phyloP scores from a whole-genome alignment of 441 rosid species.

The Adansonia madagascariensis region DNA sequence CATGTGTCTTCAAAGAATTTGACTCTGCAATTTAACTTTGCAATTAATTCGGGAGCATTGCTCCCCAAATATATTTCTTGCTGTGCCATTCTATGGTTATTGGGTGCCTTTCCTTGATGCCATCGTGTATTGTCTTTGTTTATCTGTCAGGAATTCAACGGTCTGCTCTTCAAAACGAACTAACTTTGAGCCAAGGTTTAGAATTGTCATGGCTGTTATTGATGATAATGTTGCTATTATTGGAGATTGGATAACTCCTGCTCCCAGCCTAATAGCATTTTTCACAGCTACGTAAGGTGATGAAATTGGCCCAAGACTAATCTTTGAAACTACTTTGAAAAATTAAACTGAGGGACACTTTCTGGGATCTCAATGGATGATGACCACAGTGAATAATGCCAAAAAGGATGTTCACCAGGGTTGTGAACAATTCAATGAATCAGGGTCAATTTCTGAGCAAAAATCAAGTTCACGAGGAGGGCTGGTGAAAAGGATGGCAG shows the following conservation, averaged over 20 bases:
- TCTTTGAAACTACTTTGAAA: constrained; percentile 39
- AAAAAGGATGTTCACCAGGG: constrained; percentile 33
- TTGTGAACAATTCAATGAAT: constrained; percentile 36
- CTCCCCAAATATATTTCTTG: neutral
- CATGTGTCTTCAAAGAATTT: neutral
- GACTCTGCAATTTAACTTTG: constrained; percentile 1
- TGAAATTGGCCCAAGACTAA: constrained; percentile 47
- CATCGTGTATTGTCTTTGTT: constrained; percentile 15
- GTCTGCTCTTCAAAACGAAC: constrained; percentile 32
- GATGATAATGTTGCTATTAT: constrained; percentile 72
- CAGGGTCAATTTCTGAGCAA: constrained; percentile 45
- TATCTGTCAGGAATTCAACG: constrained; percentile 40
- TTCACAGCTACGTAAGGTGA: constrained; percentile 58
- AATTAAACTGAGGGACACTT: constrained; percentile 44
- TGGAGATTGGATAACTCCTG: constrained; percentile 82
- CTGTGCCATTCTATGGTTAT: constrained; percentile 12
- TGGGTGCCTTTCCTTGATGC: constrained; percentile 28
- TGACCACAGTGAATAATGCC: constrained; percentile 36
- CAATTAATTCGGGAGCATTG: neutral
- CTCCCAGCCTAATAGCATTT: constrained; percentile 63
- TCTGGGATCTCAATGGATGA: constrained; percentile 45
- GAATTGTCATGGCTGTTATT: constrained; percentile 61
- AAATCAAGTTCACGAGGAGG: constrained; percentile 55
- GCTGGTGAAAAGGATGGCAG: constrained; percentile 64
- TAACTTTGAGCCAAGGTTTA: constrained; percentile 31